Evolutionary conservation across 139 green algal species (phyloP).

Genomic region (Chlamydomonas incerta): DNA sequence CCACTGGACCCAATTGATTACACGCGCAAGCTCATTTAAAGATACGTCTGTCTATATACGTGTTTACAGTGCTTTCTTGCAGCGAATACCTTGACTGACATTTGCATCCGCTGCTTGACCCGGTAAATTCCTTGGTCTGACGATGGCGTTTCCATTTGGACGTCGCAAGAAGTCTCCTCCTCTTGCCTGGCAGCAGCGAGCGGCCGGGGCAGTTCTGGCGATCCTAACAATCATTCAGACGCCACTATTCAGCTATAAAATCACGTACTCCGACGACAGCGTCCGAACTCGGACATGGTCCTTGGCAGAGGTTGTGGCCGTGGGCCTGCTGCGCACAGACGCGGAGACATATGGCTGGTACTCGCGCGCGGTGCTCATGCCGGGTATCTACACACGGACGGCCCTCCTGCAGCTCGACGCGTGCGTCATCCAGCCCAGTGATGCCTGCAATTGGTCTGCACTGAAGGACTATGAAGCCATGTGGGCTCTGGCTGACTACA

Average conservation of each 20-base stretch:
- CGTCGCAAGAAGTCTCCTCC: too few relatives aligned
- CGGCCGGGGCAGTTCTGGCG: background rate
- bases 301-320: background rate
- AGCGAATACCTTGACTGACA: too few relatives aligned
- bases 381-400: background rate
- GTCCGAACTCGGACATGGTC: background rate
- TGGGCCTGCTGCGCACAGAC: constrained; percentile 7
- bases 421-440: background rate
- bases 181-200: background rate
- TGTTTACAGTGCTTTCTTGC: too few relatives aligned
- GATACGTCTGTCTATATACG: too few relatives aligned
- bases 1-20: too few relatives aligned
- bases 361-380: background rate
- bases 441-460: background rate
- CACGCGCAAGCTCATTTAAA: too few relatives aligned
- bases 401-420: background rate
- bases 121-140: too few relatives aligned
- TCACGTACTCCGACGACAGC: background rate
- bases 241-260: background rate
- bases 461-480: background rate
- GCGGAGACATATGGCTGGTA: background rate
- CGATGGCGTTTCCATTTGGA: too few relatives aligned
- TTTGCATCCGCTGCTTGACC: too few relatives aligned
- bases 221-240: background rate
- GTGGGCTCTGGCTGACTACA: background rate